A percentile compares a stretch with the other conserved stretches of the same genome.
These are phyloP conservation scores for Thielaviopsis euricoi DNA, from an alignment of 2,329 filamentous ascomycete species.

Conservation along the genomic window DNA sequence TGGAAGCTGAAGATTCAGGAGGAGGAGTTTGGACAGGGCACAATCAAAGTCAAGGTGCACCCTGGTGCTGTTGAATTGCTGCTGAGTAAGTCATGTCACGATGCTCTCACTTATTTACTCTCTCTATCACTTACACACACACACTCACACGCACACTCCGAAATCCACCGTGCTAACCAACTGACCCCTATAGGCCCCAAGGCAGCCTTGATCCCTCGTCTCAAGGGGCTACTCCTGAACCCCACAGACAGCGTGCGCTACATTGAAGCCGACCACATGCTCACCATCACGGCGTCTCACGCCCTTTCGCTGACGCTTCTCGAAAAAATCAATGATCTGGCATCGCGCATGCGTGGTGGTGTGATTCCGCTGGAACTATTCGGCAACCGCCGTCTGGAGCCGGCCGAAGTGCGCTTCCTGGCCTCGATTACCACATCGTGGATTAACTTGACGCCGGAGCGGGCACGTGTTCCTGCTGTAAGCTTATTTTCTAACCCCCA, in stretches of 20 bases:
- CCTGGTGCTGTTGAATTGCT: slow-evolving; percentile 28
- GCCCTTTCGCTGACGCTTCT: slow-evolving; percentile 17
- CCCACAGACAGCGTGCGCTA: slow-evolving; percentile 8
- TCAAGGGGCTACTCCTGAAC: slow-evolving; percentile 19
- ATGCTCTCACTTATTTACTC: not conserved
- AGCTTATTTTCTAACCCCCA: not conserved
- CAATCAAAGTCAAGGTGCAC: slow-evolving; percentile 23
- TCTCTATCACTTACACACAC: too few species aligned
- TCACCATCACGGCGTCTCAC: slow-evolving; percentile 10
- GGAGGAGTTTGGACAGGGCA: slow-evolving; percentile 26
- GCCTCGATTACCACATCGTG: slow-evolving; percentile 20
- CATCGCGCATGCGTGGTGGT: slow-evolving; percentile 16
- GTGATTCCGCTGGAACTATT: slow-evolving; percentile 16
- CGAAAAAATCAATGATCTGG: slow-evolving; percentile 20
- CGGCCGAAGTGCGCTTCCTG: slow-evolving; percentile 17
- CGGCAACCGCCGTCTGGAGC: slow-evolving; percentile 13
- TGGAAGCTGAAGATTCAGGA: slow-evolving; percentile 36
- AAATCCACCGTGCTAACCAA: not conserved
- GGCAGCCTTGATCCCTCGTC: slow-evolving; percentile 15
- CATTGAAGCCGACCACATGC: slow-evolving; percentile 10
- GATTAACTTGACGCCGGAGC: slow-evolving; percentile 2
- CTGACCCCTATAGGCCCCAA: not conserved
- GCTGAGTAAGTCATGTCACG: slow-evolving; percentile 22
- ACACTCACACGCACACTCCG: not conserved
- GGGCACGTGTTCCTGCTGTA: slow-evolving; percentile 3